phyloP scores from a whole-genome alignment of 192 early-diverging fungal species.

The Linnemannia elongata region DNA sequence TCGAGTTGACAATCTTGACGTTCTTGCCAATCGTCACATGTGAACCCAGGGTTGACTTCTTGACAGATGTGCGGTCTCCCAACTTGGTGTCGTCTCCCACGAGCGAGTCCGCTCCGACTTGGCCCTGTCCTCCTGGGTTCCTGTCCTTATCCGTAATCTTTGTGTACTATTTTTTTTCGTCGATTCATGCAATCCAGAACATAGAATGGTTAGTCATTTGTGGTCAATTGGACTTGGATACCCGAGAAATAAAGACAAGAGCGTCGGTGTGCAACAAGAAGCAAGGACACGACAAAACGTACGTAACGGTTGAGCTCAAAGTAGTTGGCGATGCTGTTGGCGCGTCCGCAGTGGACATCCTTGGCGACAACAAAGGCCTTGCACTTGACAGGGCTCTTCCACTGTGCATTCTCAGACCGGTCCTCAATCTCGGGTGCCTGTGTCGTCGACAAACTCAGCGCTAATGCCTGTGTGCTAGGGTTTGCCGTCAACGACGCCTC shows the following conservation, averaged over 20 bases:
- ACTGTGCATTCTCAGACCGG: constrained; percentile 56
- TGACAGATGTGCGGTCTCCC: constrained; percentile 92
- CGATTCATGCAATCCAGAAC: constrained; percentile 8
- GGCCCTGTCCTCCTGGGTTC: constrained; percentile 76
- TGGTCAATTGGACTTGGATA: not conserved
- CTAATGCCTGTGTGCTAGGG: constrained; percentile 49
- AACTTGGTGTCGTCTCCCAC: constrained; percentile 92
- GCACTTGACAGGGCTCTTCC: constrained; percentile 61
- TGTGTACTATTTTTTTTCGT: constrained; percentile 53
- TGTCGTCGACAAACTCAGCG: constrained; percentile 44
- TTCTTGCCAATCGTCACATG: constrained; percentile 97
- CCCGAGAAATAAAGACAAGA: not conserved
- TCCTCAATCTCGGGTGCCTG: constrained; percentile 31
- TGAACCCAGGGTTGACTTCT: constrained; percentile 93
- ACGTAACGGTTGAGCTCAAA: constrained; percentile 90
- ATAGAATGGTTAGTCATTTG: not conserved
- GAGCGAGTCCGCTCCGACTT: constrained; percentile 91
- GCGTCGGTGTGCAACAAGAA: no score
- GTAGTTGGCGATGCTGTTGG: constrained; percentile 86
- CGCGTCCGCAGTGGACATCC: constrained; percentile 84
- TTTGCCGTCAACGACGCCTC: constrained; percentile 25
- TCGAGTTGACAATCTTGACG: constrained; percentile 95
- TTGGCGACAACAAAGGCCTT: constrained; percentile 73
- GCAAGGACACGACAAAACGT: constrained; percentile 23
- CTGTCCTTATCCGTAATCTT: constrained; percentile 71